Conservation (phyloP, 2,329 filamentous ascomycete species). For the Colletotrichum truncatum region DNA sequence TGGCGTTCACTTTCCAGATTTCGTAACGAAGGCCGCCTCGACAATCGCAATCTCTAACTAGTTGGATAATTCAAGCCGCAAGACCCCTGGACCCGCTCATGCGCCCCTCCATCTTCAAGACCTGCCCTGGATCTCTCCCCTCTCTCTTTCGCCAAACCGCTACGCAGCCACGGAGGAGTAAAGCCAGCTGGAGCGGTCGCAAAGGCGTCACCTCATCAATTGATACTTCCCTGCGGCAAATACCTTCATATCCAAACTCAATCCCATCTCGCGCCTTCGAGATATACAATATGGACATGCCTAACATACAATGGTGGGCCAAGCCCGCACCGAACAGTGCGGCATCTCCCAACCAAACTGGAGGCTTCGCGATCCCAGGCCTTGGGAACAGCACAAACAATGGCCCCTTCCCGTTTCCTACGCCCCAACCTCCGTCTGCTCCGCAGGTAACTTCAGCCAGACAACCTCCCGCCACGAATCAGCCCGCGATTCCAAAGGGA, state of each 20-base stretch:
- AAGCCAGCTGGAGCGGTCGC: background rate
- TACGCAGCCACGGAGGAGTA: background rate
- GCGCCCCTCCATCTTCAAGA: conserved; percentile 13
- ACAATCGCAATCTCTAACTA: background rate
- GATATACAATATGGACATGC: background rate
- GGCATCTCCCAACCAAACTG: background rate
- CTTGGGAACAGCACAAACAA: conserved; percentile 19
- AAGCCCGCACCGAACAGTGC: conserved; percentile 12
- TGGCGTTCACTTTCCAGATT: too few relatives aligned
- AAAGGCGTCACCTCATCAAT: background rate
- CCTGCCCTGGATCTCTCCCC: conserved; percentile 11
- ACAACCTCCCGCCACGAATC: background rate
- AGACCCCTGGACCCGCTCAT: background rate
- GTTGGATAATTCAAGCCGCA: background rate
- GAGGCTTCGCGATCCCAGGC: conserved; percentile 25
- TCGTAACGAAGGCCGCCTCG: background rate
- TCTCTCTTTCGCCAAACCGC: background rate
- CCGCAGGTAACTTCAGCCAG: background rate
- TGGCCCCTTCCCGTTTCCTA: background rate
- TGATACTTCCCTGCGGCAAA: background rate
- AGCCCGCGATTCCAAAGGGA: background rate
- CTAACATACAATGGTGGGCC: conserved; percentile 28
- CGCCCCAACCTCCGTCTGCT: background rate
- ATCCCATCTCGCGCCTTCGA: background rate
- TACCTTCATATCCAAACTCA: background rate